phyloP scores from a whole-genome alignment of 2,329 filamentous ascomycete species.

The Pseudogymnoascus sp. region DNA sequence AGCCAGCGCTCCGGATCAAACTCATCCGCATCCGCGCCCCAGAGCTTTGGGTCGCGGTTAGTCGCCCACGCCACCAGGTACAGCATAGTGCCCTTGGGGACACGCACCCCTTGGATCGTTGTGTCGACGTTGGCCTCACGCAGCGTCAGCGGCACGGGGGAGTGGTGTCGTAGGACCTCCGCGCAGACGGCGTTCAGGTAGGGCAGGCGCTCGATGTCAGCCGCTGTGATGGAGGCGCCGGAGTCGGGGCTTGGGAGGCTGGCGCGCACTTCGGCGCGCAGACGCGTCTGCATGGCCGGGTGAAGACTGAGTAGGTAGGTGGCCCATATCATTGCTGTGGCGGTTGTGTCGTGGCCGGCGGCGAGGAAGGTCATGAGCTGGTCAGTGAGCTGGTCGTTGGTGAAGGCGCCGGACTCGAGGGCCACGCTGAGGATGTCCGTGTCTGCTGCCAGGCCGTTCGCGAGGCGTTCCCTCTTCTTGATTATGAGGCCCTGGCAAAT shows the following conservation, averaged over 20 bases:
- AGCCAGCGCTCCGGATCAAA: slow-evolving; percentile 81
- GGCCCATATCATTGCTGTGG: slow-evolving; percentile 69
- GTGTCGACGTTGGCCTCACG: slow-evolving; percentile 60
- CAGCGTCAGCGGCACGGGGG: slow-evolving; percentile 55
- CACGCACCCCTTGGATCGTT: slow-evolving; percentile 52
- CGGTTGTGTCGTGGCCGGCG: slow-evolving; percentile 75
- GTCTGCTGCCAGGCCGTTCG: slow-evolving; percentile 42
- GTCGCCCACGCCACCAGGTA: slow-evolving; percentile 56
- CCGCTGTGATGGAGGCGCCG: slow-evolving; percentile 39
- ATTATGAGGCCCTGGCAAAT: slow-evolving; percentile 63
- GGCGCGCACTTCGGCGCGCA: slow-evolving; percentile 61
- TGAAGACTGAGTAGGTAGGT: slow-evolving; percentile 61
- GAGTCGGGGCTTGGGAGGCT: slow-evolving; percentile 46
- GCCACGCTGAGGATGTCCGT: slow-evolving; percentile 77
- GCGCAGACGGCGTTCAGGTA: slow-evolving; percentile 75
- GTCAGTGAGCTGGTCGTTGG: slow-evolving; percentile 72
- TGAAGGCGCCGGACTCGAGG: slow-evolving; percentile 67
- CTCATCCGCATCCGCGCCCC: slow-evolving; percentile 66
- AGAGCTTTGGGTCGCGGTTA: slow-evolving; percentile 62
- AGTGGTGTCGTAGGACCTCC: slow-evolving; percentile 67
- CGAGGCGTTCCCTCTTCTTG: slow-evolving; percentile 56
- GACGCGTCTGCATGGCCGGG: slow-evolving; percentile 55
- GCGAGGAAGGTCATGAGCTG: slow-evolving; percentile 88
- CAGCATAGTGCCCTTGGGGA: slow-evolving; percentile 66
- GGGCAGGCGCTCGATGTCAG: slow-evolving; percentile 63